A percentile compares a stretch with the other conserved stretches of the same genome.
phyloP scores from a whole-genome alignment of 1,284 basidiomycete species.

The Malassezia restricta region DNA sequence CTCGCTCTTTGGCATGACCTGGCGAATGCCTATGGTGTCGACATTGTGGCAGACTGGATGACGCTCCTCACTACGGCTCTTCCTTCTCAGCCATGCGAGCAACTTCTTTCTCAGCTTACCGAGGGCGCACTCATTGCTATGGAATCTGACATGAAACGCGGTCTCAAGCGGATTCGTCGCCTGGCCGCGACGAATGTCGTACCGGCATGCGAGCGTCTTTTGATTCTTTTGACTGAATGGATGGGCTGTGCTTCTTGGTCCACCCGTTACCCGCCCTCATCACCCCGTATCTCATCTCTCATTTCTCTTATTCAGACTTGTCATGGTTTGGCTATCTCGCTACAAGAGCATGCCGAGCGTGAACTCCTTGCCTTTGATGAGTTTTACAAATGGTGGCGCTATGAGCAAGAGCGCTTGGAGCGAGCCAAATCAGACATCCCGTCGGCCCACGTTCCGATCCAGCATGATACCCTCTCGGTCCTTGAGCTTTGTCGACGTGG shows the following conservation, averaged over 20 bases:
- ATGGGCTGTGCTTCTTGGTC: slow-evolving; percentile 6
- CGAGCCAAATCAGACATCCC: slow-evolving; percentile 4
- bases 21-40: slow-evolving; percentile 21
- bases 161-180: slow-evolving; percentile 11
- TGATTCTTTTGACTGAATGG: slow-evolving; percentile 9
- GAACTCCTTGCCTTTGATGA: slow-evolving; percentile 16
- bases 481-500: slow-evolving; percentile 14
- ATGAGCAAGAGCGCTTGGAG: slow-evolving; percentile 17
- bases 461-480: slow-evolving; percentile 16
- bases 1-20: slow-evolving; percentile 19
- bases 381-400: slow-evolving; percentile 19
- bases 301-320: slow-evolving; percentile 3
- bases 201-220: slow-evolving; percentile 13
- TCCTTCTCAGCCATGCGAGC: slow-evolving; percentile 26
- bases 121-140: slow-evolving; percentile 19
- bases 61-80: slow-evolving; percentile 23
- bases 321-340: not conserved
- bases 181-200: slow-evolving; percentile 4
- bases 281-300: not conserved
- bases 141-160: slow-evolving; percentile 10
- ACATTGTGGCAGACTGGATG: slow-evolving; percentile 28
- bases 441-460: not conserved
- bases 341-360: slow-evolving; percentile 10
- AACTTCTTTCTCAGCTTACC: slow-evolving; percentile 26
- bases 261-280: not conserved